Evolutionary conservation across 163 green algal species (phyloP).

Genomic region (Scenedesmus sp.): DNA sequence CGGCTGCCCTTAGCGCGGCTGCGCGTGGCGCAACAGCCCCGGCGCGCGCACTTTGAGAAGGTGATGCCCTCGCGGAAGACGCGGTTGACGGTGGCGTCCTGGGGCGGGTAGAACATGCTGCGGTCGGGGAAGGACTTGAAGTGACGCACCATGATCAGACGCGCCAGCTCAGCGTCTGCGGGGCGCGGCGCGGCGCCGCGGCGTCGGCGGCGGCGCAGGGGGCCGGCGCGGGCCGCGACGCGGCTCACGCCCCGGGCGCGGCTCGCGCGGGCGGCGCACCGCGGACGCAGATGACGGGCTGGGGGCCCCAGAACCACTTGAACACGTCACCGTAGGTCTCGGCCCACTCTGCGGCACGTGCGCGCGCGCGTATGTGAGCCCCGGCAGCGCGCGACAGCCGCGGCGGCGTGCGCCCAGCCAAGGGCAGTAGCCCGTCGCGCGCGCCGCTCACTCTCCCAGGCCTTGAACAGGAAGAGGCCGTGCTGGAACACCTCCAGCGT

Average conservation of each 20-base stretch:
- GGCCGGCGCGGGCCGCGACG: too few species aligned
- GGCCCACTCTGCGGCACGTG: slow-evolving; percentile 4
- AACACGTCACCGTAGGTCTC: slow-evolving; percentile 38
- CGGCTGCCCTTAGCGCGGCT: too few species aligned
- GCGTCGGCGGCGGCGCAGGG: too few species aligned
- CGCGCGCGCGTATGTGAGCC: neutral
- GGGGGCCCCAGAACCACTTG: slow-evolving; percentile 47
- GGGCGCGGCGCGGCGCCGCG: too few species aligned
- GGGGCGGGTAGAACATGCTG: slow-evolving; percentile 48
- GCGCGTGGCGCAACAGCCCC: too few species aligned
- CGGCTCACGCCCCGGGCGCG: neutral
- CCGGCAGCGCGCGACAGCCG: neutral
- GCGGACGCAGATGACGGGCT: slow-evolving; percentile 36
- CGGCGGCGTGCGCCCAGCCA: neutral
- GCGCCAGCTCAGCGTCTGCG: slow-evolving; percentile 50
- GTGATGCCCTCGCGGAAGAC: slow-evolving; percentile 31
- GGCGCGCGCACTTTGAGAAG: slow-evolving; percentile 42
- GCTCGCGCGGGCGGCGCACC: slow-evolving; percentile 2
- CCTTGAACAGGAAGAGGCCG: slow-evolving; percentile 42
- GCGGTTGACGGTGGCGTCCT: neutral
- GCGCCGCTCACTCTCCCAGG: slow-evolving; percentile 23
- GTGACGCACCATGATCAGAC: slow-evolving; percentile 42
- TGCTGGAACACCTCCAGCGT: slow-evolving; percentile 27
- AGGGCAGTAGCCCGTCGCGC: neutral
- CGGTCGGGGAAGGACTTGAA: slow-evolving; percentile 55